Evolutionary conservation across 2,329 filamentous ascomycete species (phyloP).

Genomic region (Paracorniculantispora psalliotae): DNA sequence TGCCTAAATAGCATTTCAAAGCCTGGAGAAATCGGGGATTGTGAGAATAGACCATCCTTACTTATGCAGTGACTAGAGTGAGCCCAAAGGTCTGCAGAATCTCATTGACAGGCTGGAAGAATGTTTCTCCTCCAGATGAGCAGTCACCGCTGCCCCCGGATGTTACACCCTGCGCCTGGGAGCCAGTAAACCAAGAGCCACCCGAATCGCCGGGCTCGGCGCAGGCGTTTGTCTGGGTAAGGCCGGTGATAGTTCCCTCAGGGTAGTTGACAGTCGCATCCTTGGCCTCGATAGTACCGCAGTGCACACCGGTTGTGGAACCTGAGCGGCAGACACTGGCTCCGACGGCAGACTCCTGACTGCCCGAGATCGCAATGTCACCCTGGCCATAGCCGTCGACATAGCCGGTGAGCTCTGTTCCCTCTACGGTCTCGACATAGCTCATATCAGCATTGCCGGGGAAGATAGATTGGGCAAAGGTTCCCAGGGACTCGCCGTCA

Average conservation of each 20-base stretch:
- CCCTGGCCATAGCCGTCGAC: conserved; percentile 31
- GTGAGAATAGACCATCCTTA: background rate
- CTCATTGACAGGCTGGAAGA: conserved; percentile 38
- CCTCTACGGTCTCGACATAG: conserved; percentile 30
- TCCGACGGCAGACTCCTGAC: conserved; percentile 30
- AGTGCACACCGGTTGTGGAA: conserved; percentile 35
- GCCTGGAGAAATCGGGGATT: too few species aligned
- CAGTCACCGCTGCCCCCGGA: conserved; percentile 37
- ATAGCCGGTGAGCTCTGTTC: conserved; percentile 28
- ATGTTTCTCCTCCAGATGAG: conserved; percentile 30
- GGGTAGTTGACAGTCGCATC: conserved; percentile 33
- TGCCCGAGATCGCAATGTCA: conserved; percentile 30
- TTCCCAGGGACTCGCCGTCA: conserved; percentile 27
- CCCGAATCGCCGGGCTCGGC: conserved; percentile 39
- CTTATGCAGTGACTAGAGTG: conserved; percentile 23
- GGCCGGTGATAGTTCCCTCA: conserved; percentile 33
- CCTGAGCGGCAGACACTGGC: conserved; percentile 36
- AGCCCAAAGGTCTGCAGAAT: conserved; percentile 34
- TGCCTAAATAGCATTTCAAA: too few species aligned
- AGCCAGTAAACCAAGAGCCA: conserved; percentile 34
- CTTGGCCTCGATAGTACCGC: conserved; percentile 30
- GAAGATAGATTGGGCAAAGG: conserved; percentile 33
- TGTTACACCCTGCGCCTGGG: conserved; percentile 38
- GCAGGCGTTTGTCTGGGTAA: conserved; percentile 35
- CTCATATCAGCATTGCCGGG: conserved; percentile 34